A percentile compares a stretch with the other conserved stretches of the same genome.
phyloP scores from a whole-genome alignment of 495 filamentous ascomycete species.

The Acidiella bohemica region DNA sequence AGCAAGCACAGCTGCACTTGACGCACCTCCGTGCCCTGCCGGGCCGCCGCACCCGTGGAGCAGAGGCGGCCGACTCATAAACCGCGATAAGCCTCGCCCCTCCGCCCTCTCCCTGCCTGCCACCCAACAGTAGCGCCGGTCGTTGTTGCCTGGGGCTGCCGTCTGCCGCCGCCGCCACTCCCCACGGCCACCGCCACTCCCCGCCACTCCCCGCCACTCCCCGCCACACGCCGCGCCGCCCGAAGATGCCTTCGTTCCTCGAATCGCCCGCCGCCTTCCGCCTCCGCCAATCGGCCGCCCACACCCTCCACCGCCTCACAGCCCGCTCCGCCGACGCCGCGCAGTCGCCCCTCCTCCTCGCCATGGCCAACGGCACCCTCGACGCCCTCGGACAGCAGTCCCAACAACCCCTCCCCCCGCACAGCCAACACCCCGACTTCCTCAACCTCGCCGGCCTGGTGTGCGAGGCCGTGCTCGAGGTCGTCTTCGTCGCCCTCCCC shows the following conservation, averaged over 20 bases:
- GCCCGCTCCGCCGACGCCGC: neutral
- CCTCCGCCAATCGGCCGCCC: conserved; percentile 10
- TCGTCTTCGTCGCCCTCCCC: conserved; percentile 85
- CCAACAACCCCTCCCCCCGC: conserved; percentile 9
- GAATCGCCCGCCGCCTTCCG: conserved; percentile 17
- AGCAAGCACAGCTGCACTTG: too few relatives aligned
- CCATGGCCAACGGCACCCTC: conserved; percentile 2
- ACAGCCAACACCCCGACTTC: conserved; percentile 45
- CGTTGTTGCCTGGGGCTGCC: too few relatives aligned
- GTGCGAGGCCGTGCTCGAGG: conserved; percentile 91
- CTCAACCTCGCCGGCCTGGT: conserved; percentile 70
- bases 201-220: neutral
- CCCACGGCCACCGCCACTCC: neutral
- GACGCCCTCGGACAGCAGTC: neutral
- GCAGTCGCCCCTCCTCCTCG: conserved; percentile 7
- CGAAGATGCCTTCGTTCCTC: conserved; percentile 7
- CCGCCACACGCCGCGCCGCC: neutral
- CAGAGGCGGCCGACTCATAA: too few relatives aligned
- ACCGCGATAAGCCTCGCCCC: too few relatives aligned
- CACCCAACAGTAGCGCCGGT: too few relatives aligned
- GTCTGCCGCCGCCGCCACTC: too few relatives aligned
- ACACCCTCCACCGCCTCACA: conserved; percentile 1
- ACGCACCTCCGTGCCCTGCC: too few relatives aligned
- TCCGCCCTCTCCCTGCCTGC: too few relatives aligned
- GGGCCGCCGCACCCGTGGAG: too few relatives aligned